Conservation (phyloP, 1,284 basidiomycete species). For the Rugosomyces carneus region DNA sequence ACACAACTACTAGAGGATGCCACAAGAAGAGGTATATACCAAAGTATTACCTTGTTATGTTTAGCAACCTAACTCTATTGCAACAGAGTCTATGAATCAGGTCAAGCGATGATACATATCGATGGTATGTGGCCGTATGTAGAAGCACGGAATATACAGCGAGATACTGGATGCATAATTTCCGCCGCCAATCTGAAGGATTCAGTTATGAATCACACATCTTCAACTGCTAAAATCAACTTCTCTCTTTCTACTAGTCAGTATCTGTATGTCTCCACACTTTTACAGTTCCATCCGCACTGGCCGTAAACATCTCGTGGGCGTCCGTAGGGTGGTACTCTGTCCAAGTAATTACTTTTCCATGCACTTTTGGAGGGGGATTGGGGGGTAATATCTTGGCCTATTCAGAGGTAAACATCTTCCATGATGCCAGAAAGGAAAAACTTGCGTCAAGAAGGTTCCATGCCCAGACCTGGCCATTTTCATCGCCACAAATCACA, state of each 20-base stretch:
- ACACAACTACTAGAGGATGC: constrained; percentile 97
- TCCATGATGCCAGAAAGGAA: not conserved
- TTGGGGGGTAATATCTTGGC: constrained; percentile 60
- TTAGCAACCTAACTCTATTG: constrained; percentile 4
- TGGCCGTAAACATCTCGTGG: constrained; percentile 81
- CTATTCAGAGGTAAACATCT: constrained; percentile 29
- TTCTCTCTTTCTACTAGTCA: not conserved
- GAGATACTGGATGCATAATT: not conserved
- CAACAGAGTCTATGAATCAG: constrained; percentile 49
- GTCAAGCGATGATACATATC: constrained; percentile 48
- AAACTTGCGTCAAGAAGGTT: constrained; percentile 79
- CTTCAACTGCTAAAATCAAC: no score
- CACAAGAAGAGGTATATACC: constrained; percentile 79
- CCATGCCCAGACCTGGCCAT: constrained; percentile 87
- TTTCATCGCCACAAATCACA: constrained; percentile 86
- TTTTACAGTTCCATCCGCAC: constrained; percentile 81
- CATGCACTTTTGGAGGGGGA: constrained; percentile 69
- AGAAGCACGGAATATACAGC: constrained; percentile 6
- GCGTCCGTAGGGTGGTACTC: constrained; percentile 82
- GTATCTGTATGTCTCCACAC: constrained; percentile 56
- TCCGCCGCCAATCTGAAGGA: no score
- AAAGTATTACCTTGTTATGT: not conserved
- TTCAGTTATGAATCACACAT: not conserved
- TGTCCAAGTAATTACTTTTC: constrained; percentile 86
- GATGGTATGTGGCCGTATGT: not conserved